Evolutionary conservation across 257 asterid species (phyloP).

Genomic region (Hygrophila difformis): DNA sequence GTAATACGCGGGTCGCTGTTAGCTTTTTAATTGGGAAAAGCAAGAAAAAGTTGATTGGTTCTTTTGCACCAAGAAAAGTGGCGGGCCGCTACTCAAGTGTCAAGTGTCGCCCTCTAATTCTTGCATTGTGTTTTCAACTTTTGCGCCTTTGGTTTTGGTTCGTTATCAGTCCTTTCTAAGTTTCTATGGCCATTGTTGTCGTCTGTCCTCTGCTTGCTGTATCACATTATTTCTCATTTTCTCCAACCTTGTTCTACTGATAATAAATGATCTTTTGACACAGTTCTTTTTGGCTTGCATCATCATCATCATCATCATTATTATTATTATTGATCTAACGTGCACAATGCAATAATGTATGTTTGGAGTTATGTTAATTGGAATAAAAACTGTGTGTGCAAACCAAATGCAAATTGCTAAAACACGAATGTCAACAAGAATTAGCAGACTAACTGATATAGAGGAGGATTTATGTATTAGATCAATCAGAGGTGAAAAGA

Average conservation of each 20-base stretch:
- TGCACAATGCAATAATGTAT: too few relatives aligned
- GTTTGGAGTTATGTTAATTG: too few relatives aligned
- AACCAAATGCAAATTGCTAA: too few relatives aligned
- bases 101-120: slow-evolving; percentile 34
- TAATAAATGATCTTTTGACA: neutral
- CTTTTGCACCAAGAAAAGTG: slow-evolving; percentile 50
- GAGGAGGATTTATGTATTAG: slow-evolving; percentile 14
- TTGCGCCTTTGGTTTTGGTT: slow-evolving; percentile 24
- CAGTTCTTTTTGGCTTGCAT: too few relatives aligned
- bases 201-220: too few relatives aligned
- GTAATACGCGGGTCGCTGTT: slow-evolving; percentile 27
- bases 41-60: slow-evolving; percentile 28
- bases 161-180: slow-evolving; percentile 21
- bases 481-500: slow-evolving; percentile 6
- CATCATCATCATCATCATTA: too few relatives aligned
- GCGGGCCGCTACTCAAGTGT: slow-evolving; percentile 31
- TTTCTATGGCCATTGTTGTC: slow-evolving; percentile 23
- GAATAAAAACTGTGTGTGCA: too few relatives aligned
- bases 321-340: too few relatives aligned
- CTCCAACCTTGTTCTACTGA: neutral
- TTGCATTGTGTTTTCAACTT: slow-evolving; percentile 27
- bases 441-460: neutral
- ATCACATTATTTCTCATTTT: slow-evolving; percentile 1
- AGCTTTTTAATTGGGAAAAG: slow-evolving; percentile 28
- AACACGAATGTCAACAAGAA: slow-evolving; percentile 4